These are phyloP conservation scores for Senna siamea DNA, from an alignment of 306 rosid genomes.

Conservation along the genomic window DNA sequence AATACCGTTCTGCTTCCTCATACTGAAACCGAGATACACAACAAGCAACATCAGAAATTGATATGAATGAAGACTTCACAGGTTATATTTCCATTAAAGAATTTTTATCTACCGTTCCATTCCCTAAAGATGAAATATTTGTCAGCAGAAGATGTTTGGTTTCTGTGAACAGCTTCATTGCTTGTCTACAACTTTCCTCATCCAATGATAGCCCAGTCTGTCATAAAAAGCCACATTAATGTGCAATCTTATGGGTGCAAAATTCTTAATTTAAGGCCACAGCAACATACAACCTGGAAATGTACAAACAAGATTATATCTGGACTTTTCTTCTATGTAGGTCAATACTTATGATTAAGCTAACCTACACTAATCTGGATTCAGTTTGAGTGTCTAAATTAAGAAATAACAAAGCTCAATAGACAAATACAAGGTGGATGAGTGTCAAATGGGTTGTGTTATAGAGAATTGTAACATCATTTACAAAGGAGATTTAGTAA, in stretches of 20 bases:
- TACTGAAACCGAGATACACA: slow-evolving; percentile 45
- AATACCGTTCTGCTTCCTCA: slow-evolving; percentile 69
- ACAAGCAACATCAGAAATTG: background rate
- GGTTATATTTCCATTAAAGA: background rate
- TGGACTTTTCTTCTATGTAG: background rate
- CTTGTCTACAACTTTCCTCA: slow-evolving; percentile 39
- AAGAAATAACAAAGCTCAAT: background rate
- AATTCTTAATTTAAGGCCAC: background rate
- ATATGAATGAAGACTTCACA: slow-evolving; percentile 22
- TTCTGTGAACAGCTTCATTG: slow-evolving; percentile 56
- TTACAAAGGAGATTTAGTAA: background rate
- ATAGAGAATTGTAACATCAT: background rate
- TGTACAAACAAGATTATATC: background rate
- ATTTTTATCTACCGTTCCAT: slow-evolving; percentile 50
- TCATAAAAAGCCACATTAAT: slow-evolving; percentile 10
- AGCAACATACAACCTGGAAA: background rate
- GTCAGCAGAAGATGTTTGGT: slow-evolving; percentile 52
- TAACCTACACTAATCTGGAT: background rate
- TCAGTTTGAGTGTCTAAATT: background rate
- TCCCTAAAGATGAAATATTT: slow-evolving; percentile 54
- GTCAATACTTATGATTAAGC: background rate
- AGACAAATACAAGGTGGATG: background rate
- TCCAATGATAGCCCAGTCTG: slow-evolving; percentile 61
- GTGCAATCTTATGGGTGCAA: background rate
- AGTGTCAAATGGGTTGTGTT: background rate